These are phyloP conservation scores for Byssochlamys sp. DNA, from an alignment of 2,329 filamentous ascomycete species.

Conservation along the genomic window DNA sequence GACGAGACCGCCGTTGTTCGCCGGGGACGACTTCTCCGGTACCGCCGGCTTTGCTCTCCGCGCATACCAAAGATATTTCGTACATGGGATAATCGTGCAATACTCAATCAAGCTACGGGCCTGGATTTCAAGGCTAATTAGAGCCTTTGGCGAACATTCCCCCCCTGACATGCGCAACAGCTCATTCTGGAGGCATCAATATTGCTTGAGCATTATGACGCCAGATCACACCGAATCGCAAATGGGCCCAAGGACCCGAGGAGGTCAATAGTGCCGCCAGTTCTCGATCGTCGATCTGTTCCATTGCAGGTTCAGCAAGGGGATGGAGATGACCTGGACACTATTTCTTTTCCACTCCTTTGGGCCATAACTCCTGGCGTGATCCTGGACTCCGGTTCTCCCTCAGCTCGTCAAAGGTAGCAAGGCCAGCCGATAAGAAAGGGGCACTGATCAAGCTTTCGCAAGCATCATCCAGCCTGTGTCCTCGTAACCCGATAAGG, in stretches of 20 bases:
- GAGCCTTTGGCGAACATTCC: background rate
- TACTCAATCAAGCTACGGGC: background rate
- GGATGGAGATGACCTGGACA: background rate
- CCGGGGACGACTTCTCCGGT: background rate
- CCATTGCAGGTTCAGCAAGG: background rate
- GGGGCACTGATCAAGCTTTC: background rate
- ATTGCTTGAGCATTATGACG: background rate
- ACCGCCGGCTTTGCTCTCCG: background rate
- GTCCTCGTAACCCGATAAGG: background rate
- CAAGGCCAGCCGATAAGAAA: background rate
- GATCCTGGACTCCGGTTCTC: background rate
- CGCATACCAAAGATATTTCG: background rate
- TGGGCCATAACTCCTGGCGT: background rate
- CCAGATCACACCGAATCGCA: background rate
- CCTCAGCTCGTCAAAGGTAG: background rate
- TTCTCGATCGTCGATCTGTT: background rate
- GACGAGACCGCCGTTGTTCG: background rate
- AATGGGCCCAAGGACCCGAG: background rate
- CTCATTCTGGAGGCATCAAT: background rate
- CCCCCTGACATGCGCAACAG: background rate
- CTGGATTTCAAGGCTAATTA: background rate
- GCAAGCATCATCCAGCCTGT: background rate
- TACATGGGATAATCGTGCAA: background rate
- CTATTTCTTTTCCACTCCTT: background rate
- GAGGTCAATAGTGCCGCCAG: background rate